Evolutionary conservation across 495 filamentous ascomycete genomes (phyloP), one percentile per base, ranked within the genome.

Genomic region (Xylaria palmicola): DNA sequence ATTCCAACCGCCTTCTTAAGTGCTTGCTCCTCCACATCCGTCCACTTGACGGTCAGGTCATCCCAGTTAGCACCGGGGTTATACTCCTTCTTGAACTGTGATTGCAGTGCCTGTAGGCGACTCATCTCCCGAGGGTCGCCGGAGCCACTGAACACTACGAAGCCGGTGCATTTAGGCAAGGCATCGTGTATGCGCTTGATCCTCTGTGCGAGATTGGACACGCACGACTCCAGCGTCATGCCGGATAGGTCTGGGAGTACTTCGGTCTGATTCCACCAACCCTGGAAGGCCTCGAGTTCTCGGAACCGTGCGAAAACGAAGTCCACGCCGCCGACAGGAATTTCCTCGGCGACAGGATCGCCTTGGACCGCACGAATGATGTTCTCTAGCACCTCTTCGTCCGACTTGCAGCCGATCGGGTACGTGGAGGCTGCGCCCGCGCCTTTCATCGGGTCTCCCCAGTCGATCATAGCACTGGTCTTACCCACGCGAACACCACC

Each of bases 271-370:
- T 88, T 92, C 83, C 88, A 91, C 92, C 92, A 97, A 1, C 91
- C 91, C 26, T 91, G 86, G 13, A 87, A 72, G 32, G 85, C 78
- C 72, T 97, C 95, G 3, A 98, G 82, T 65, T 91, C 90, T 34
- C 92, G 88, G 63, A 98, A 81, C 50, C 94, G 85, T 3, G 85
- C 93, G 87, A 91, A 98, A 10, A 91, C 85, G 67, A 98, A 92
- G 62, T 97, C 92, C 17, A 95, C 87, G 12, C 89, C 90, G 17
- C 82, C 85, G 10, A 76, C 81, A 3, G 87, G 86, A 53, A 92
- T 84, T 20, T 83, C 79, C 13, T 79, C 71, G 34, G 84, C 86
- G 47, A 82, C 82, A 1, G 77, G 76, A 52, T 92, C 87, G 22
- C 90, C 91, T n/a, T 83, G 81, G 6, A 90, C 79, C 3, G 85